Evolutionary conservation across 1,284 basidiomycete genomes (phyloP).

Genomic region (Ganoderma lucidum): DNA sequence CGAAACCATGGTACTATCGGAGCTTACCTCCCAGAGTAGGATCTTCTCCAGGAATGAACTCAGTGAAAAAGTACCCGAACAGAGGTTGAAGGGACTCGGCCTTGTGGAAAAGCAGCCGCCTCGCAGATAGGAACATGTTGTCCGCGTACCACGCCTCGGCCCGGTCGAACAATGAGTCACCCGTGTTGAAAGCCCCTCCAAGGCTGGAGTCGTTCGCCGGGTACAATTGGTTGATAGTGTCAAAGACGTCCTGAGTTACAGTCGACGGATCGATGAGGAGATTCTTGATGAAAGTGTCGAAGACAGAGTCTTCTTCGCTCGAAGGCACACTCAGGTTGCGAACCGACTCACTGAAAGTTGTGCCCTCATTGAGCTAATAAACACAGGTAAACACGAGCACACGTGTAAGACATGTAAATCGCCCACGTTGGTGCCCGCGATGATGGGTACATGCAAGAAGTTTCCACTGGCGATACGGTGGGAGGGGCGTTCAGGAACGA

Average conservation of each 20-base stretch:
- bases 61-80: slow-evolving; percentile 62
- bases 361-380: slow-evolving; percentile 61
- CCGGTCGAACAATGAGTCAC: slow-evolving; percentile 65
- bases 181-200: slow-evolving; percentile 61
- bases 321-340: slow-evolving; percentile 46
- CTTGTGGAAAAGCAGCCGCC: slow-evolving; percentile 57
- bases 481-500: slow-evolving; percentile 58
- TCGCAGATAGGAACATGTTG: slow-evolving; percentile 59
- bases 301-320: slow-evolving; percentile 47
- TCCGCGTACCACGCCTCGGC: slow-evolving; percentile 64
- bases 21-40: slow-evolving; percentile 49
- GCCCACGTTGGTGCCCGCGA: slow-evolving; percentile 63
- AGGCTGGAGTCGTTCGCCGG: slow-evolving; percentile 55
- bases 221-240: slow-evolving; percentile 50
- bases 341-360: slow-evolving; percentile 49
- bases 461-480: slow-evolving; percentile 54
- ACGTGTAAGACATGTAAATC: not conserved
- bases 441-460: slow-evolving; percentile 61
- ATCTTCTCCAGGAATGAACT: slow-evolving; percentile 59
- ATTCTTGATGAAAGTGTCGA: slow-evolving; percentile 54
- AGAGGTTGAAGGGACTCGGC: slow-evolving; percentile 56
- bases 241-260: slow-evolving; percentile 48
- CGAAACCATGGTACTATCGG: not conserved
- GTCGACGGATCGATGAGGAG: slow-evolving; percentile 60
- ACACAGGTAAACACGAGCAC: slow-evolving; percentile 6